phyloP scores from a whole-genome alignment of 2,329 filamentous ascomycete species.

The Paecilomyces dactylethromorphus region DNA sequence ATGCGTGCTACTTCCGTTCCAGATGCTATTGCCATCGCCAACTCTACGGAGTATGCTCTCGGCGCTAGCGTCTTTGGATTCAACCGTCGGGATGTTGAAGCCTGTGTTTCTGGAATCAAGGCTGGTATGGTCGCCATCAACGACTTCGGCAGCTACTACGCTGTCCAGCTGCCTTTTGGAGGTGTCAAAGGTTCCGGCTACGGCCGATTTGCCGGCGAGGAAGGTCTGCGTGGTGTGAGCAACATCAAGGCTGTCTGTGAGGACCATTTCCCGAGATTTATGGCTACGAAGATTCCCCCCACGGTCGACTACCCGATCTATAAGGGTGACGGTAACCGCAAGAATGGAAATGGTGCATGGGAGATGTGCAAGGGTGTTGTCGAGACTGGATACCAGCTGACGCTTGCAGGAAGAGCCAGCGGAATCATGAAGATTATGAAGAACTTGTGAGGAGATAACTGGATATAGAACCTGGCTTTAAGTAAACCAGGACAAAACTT shows the following conservation, averaged over 20 bases:
- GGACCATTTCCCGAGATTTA: constrained; percentile 55
- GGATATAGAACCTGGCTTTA: not conserved
- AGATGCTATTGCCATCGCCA: constrained; percentile 70
- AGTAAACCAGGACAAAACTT: not conserved
- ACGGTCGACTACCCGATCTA: constrained; percentile 75
- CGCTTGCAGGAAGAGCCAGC: constrained; percentile 32
- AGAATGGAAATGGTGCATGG: constrained; percentile 59
- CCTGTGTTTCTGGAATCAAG: constrained; percentile 62
- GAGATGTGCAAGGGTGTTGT: constrained; percentile 41
- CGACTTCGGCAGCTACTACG: constrained; percentile 90
- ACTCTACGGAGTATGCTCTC: constrained; percentile 77
- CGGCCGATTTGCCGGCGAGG: constrained; percentile 84
- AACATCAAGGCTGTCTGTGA: constrained; percentile 82
- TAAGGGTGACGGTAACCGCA: constrained; percentile 46
- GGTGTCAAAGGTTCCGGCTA: constrained; percentile 86
- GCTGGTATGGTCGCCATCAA: constrained; percentile 93
- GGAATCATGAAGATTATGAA: constrained; percentile 31
- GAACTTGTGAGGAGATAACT: constrained; percentile 24
- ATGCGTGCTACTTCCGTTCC: constrained; percentile 64
- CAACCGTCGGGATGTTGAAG: constrained; percentile 54
- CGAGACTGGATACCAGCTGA: constrained; percentile 41
- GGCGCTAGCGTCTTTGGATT: constrained; percentile 83
- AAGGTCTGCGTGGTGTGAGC: constrained; percentile 77
- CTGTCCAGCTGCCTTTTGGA: constrained; percentile 90
- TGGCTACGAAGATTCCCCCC: constrained; percentile 71